These are phyloP conservation scores for Pholiota adiposa DNA, from an alignment of 1,284 basidiomycete genomes.

Conservation along the genomic window DNA sequence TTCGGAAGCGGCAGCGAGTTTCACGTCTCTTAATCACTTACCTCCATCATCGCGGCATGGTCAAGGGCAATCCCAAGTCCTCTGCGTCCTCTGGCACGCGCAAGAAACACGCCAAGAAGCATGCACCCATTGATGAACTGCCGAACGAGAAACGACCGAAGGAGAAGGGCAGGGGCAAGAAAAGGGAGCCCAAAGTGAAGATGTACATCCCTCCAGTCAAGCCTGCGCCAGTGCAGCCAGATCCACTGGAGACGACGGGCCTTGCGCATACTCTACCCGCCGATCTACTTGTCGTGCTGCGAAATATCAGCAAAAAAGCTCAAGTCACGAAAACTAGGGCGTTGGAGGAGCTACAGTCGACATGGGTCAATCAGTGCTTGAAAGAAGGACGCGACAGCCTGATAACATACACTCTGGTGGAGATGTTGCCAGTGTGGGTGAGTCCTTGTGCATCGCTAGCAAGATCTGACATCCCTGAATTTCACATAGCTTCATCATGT, in stretches of 20 bases:
- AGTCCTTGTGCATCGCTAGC: slow-evolving; percentile 35
- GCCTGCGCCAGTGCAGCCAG: slow-evolving; percentile 81
- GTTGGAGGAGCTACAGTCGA: slow-evolving; percentile 80
- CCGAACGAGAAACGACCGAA: slow-evolving; percentile 50
- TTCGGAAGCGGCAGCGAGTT: slow-evolving; percentile 10
- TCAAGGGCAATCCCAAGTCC: slow-evolving; percentile 63
- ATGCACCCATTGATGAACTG: slow-evolving; percentile 41
- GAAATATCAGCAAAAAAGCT: slow-evolving; percentile 91
- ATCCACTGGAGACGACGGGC: slow-evolving; percentile 91
- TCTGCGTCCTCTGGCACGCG: slow-evolving; percentile 82
- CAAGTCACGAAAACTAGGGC: slow-evolving; percentile 86
- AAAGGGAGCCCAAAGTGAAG: slow-evolving; percentile 75
- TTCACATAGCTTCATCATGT: slow-evolving; percentile 79
- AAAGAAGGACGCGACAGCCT: slow-evolving; percentile 44
- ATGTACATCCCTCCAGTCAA: slow-evolving; percentile 87
- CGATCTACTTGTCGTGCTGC: slow-evolving; percentile 84
- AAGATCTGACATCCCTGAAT: slow-evolving; percentile 14
- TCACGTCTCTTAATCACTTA: slow-evolving; percentile 7
- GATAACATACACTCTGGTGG: slow-evolving; percentile 52
- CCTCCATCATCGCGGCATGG: slow-evolving; percentile 30
- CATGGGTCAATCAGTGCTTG: slow-evolving; percentile 65
- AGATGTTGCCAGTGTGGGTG: slow-evolving; percentile 90
- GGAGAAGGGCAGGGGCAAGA: slow-evolving; percentile 51
- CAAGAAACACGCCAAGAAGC: slow-evolving; percentile 83
- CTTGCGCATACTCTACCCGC: slow-evolving; percentile 79